A percentile compares a stretch with the other conserved stretches of the same genome.
These are phyloP conservation scores for Hortiboletus flavorubellus DNA, from an alignment of 768 basidiomycete genomes.

Conservation along the genomic window DNA sequence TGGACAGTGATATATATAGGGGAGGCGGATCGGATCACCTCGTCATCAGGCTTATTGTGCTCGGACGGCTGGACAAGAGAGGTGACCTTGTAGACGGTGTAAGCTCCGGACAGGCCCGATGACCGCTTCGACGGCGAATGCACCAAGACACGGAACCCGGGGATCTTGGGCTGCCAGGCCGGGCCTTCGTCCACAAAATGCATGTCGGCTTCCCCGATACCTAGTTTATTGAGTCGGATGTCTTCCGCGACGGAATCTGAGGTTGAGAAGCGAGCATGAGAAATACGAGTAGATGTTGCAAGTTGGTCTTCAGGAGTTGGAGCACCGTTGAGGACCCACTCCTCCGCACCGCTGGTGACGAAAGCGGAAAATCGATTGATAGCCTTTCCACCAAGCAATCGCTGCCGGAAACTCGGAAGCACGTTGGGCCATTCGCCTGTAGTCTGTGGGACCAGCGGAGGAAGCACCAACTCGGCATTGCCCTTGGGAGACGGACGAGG, in stretches of 20 bases:
- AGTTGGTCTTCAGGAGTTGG: conserved; percentile 30
- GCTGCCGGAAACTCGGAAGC: conserved; percentile 68
- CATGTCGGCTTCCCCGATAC: conserved; percentile 55
- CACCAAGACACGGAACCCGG: conserved; percentile 68
- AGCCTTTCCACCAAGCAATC: conserved; percentile 71
- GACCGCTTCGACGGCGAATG: conserved; percentile 79
- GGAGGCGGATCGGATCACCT: conserved; percentile 27
- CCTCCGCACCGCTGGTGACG: conserved; percentile 83
- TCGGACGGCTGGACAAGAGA: conserved; percentile 37
- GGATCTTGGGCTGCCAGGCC: conserved; percentile 70
- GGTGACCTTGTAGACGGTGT: conserved; percentile 73
- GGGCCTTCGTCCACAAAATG: conserved; percentile 73
- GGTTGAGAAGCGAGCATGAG: conserved; percentile 28
- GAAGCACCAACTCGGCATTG: conserved; percentile 23
- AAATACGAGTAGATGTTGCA: conserved; percentile 15
- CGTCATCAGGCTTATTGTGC: conserved; percentile 18
- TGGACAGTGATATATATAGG: conserved; percentile 67
- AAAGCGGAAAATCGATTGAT: conserved; percentile 85
- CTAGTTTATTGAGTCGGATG: conserved; percentile 37
- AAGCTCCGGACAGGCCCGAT: conserved; percentile 64
- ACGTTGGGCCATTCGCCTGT: conserved; percentile 63
- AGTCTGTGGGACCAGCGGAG: conserved; percentile 55
- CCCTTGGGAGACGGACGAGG: conserved; percentile 39
- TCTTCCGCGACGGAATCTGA: conserved; percentile 41
- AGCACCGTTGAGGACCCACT: conserved; percentile 72